Base-by-base conservation (phyloP, 495 filamentous ascomycete species). In the Rusavskia elegans region DNA sequence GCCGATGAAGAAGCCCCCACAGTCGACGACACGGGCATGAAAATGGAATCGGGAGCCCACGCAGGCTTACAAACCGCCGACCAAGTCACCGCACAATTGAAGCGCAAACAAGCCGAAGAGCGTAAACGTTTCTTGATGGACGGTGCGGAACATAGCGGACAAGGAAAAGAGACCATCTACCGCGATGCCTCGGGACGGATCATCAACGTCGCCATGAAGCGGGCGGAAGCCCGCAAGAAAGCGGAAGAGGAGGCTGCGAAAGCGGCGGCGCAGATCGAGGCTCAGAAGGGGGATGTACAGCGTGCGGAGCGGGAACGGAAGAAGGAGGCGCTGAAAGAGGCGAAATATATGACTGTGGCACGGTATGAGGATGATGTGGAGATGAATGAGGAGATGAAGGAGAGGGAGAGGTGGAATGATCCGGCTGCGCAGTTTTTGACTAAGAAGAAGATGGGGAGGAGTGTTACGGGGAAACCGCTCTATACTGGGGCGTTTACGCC, bases 101-200 rank as follows among this genome's bases (percentile, higher is more conserved):
- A 67, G 55, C 62, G 58, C 48, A 61, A 64, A 41, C 67, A 69
- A 52, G 61, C 61, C 25, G 70, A 74, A 51, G 71, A 68, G 48
- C 51, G 49, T 40, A 19, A 44, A 37, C 57, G 61, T 3, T 60
- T 58, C 29, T 21, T 52, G 13, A 41, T 51, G 20, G 53, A 61
- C 21, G 45, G 51, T 2, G 55, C 53, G 23, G 54, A 49, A n/a
- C 58, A 56, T 21, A 57, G 68, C 61, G 57, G 51, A 5, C 67
- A 68, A 25, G 70, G 72, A 8, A 75, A 78, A 55, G 88, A 97
- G 66, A 89, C 90, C 0, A 85, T 96, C 41, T 92, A 96, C 61
- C 82, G 92, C 48, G 92, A 98, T 71, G 92, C 92, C 11, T 88
- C 82, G 3, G 92, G 92, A 3, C 77, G 89, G 19, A 82, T 95